These are phyloP conservation scores for Globisporangium yorkense DNA, from an alignment of 352 stramenopile genomes.

Conservation along the genomic window DNA sequence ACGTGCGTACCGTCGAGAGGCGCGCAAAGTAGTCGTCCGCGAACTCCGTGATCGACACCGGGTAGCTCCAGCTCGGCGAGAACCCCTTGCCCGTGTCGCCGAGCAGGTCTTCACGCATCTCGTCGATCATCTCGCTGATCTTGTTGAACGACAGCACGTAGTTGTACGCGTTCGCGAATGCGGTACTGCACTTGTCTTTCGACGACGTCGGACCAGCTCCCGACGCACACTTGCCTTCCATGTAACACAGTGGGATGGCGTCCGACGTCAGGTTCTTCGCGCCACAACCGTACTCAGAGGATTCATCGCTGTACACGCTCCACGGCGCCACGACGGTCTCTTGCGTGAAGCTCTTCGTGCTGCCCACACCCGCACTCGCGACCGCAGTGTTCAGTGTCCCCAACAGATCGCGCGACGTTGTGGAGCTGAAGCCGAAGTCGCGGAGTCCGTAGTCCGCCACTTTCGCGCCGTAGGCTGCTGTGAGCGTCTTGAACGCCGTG, in stretches of 20 bases:
- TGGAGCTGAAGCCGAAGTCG: constrained; percentile 64
- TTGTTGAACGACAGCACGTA: constrained; percentile 60
- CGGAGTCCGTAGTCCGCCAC: constrained; percentile 47
- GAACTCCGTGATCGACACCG: constrained; percentile 60
- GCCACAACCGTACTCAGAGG: constrained; percentile 17
- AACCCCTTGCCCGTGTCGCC: constrained; percentile 61
- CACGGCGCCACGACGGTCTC: constrained; percentile 63
- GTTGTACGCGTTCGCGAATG: constrained; percentile 50
- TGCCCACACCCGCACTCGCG: constrained; percentile 11
- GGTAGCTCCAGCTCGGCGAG: constrained; percentile 53
- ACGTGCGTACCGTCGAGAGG: constrained; percentile 32
- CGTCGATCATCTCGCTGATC: constrained; percentile 46
- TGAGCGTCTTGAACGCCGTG: constrained; percentile 23
- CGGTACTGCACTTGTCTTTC: constrained; percentile 36
- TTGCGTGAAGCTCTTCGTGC: constrained; percentile 28
- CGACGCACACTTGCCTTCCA: constrained; percentile 38
- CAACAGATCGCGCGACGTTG: constrained; percentile 35
- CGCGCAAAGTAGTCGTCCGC: constrained; percentile 48
- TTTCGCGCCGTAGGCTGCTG: constrained; percentile 35
- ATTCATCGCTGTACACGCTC: constrained; percentile 32
- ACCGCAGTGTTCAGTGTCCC: constrained; percentile 30
- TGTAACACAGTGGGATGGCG: constrained; percentile 54
- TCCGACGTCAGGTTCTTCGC: constrained; percentile 28
- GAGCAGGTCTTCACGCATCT: constrained; percentile 71
- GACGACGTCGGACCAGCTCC: constrained; percentile 6